phyloP scores from a whole-genome alignment of 2,329 filamentous ascomycete genomes.

The Diaporthe ampelina region DNA sequence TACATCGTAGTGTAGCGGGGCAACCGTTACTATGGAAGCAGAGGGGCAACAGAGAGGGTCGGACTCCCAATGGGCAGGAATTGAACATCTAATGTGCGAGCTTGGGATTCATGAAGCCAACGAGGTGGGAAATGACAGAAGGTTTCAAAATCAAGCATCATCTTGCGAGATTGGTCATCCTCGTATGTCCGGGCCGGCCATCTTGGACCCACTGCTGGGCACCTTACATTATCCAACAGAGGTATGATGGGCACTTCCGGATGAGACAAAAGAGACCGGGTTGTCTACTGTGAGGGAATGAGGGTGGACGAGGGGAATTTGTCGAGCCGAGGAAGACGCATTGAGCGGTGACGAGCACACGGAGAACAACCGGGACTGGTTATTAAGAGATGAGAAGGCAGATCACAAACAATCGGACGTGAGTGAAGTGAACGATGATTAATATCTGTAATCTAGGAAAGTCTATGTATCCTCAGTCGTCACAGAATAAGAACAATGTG shows the following conservation, averaged over 20 bases:
- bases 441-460: not conserved
- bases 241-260: constrained; percentile 7
- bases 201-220: not conserved
- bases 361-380: constrained; percentile 7
- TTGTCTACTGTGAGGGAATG: not conserved
- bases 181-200: not conserved
- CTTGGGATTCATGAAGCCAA: too few species aligned
- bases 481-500: not conserved
- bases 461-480: not conserved
- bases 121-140: too few species aligned
- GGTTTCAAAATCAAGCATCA: constrained; percentile 13
- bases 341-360: constrained; percentile 4
- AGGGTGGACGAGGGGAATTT: not conserved
- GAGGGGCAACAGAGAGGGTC: not conserved
- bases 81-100: too few species aligned
- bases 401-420: not conserved
- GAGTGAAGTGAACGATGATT: not conserved
- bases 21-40: not conserved
- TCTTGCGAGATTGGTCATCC: not conserved
- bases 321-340: not conserved
- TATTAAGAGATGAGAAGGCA: not conserved
- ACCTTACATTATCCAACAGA: not conserved
- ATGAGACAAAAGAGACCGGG: not conserved
- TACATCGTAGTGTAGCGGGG: not conserved
- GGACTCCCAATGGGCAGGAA: too few species aligned